phyloP scores from a whole-genome alignment of 306 rosid genomes.

The Pachyrhizus erosus region DNA sequence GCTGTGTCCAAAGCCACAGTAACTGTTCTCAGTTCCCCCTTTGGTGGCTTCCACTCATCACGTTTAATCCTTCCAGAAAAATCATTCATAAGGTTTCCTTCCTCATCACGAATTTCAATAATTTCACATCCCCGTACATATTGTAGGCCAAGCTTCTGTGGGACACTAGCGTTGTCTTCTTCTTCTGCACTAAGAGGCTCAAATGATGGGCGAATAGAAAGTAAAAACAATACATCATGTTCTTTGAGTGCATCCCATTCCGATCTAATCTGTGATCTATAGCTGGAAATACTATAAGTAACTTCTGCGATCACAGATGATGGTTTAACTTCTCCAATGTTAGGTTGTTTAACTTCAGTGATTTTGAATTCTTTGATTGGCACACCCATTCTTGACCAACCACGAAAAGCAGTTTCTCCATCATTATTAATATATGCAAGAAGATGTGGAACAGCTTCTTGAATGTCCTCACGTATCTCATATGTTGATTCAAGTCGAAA shows the following conservation, averaged over 20 bases:
- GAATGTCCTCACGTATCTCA: slow-evolving; percentile 98
- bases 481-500: slow-evolving; percentile 98
- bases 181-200: slow-evolving; percentile 93
- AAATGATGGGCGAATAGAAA: slow-evolving; percentile 85
- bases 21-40: slow-evolving; percentile 94
- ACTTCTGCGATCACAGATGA: slow-evolving; percentile 88
- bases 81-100: slow-evolving; percentile 96
- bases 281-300: slow-evolving; percentile 89
- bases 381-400: slow-evolving; percentile 99
- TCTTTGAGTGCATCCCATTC: slow-evolving; percentile 98
- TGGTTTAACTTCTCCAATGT: slow-evolving; percentile 98
- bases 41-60: slow-evolving; percentile 99
- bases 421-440: slow-evolving; percentile 86
- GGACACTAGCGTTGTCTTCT: slow-evolving; percentile 86
- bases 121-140: slow-evolving; percentile 95
- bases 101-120: slow-evolving; percentile 91
- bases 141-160: slow-evolving; percentile 93
- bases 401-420: slow-evolving; percentile 91
- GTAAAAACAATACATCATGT: slow-evolving; percentile 93
- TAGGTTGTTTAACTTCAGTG: slow-evolving; percentile 87
- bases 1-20: slow-evolving; percentile 98
- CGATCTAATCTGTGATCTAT: slow-evolving; percentile 86
- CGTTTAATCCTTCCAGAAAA: slow-evolving; percentile 88
- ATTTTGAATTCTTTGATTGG: slow-evolving; percentile 87
- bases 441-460: slow-evolving; percentile 97